These are phyloP conservation scores for Phytophthora macrochlamydospora DNA, from an alignment of 352 stramenopile genomes.

Conservation along the genomic window DNA sequence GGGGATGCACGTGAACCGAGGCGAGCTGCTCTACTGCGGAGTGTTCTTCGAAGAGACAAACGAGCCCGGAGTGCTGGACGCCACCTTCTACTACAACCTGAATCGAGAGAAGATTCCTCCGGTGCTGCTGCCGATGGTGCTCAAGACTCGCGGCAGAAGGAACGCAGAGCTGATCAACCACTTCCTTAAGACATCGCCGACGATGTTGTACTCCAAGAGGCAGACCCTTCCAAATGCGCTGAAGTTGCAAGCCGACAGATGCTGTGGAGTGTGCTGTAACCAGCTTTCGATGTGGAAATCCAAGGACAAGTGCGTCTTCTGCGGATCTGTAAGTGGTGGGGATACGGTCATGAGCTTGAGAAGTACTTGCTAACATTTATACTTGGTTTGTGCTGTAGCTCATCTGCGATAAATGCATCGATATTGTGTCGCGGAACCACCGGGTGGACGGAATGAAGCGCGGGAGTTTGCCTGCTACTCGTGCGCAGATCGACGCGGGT, in stretches of 20 bases:
- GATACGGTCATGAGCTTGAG: not conserved
- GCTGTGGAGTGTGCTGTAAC: constrained; percentile 66
- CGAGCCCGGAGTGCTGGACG: constrained; percentile 49
- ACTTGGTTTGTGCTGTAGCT: constrained; percentile 38
- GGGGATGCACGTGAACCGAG: constrained; percentile 47
- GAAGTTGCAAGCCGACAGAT: constrained; percentile 60
- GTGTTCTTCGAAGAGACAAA: constrained; percentile 74
- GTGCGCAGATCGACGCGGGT: constrained; percentile 55
- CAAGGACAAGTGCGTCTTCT: constrained; percentile 66
- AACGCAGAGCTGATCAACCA: constrained; percentile 71
- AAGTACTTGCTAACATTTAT: constrained; percentile 6
- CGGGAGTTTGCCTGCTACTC: constrained; percentile 58
- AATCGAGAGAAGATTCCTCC: constrained; percentile 44
- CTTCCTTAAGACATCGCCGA: constrained; percentile 63
- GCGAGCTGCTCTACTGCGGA: constrained; percentile 63
- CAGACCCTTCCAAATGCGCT: constrained; percentile 40
- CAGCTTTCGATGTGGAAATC: constrained; percentile 60
- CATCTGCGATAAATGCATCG: constrained; percentile 70
- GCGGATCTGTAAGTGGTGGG: constrained; percentile 56
- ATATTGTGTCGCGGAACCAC: constrained; percentile 69
- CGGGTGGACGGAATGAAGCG: constrained; percentile 42
- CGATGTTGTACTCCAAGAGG: constrained; percentile 41
- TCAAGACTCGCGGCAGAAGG: constrained; percentile 65
- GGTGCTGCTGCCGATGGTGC: constrained; percentile 51
- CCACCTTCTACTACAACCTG: constrained; percentile 70